A percentile compares a stretch with the other conserved stretches of the same genome.
Conservation (phyloP, 75 land plant genomes). For the Pseudotsuga menziesii region DNA sequence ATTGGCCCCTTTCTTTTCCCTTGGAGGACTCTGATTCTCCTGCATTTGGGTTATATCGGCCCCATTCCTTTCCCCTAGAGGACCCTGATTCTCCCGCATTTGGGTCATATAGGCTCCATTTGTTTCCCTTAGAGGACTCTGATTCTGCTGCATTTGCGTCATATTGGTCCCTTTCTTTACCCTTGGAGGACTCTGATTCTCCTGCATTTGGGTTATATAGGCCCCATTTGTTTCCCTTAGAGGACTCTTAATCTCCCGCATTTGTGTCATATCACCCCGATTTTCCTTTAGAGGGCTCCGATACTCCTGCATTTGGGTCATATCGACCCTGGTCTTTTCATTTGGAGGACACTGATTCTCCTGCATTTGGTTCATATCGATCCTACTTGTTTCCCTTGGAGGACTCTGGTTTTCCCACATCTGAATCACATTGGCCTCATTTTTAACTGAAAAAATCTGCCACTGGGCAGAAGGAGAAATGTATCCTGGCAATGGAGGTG, state of each 20-base stretch:
- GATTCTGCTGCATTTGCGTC: background rate
- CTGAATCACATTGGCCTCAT: too few relatives aligned
- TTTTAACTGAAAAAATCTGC: too few relatives aligned
- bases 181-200: background rate
- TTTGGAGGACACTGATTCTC: background rate
- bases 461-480: background rate
- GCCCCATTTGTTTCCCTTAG: background rate
- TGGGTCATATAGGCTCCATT: too few relatives aligned
- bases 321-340: too few relatives aligned
- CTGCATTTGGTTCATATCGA: background rate
- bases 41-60: background rate
- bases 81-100: background rate
- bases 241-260: too few relatives aligned
- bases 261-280: too few relatives aligned
- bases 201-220: too few relatives aligned
- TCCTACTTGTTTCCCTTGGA: background rate
- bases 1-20: background rate
- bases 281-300: background rate
- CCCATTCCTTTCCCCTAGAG: background rate
- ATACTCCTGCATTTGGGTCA: background rate
- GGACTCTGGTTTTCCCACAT: too few relatives aligned
- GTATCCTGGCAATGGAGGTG: conserved; percentile 3
- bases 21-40: background rate
- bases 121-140: background rate
- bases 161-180: background rate